Evolutionary conservation across 2,329 filamentous ascomycete genomes (phyloP).

Genomic region (Colletotrichum sp.): DNA sequence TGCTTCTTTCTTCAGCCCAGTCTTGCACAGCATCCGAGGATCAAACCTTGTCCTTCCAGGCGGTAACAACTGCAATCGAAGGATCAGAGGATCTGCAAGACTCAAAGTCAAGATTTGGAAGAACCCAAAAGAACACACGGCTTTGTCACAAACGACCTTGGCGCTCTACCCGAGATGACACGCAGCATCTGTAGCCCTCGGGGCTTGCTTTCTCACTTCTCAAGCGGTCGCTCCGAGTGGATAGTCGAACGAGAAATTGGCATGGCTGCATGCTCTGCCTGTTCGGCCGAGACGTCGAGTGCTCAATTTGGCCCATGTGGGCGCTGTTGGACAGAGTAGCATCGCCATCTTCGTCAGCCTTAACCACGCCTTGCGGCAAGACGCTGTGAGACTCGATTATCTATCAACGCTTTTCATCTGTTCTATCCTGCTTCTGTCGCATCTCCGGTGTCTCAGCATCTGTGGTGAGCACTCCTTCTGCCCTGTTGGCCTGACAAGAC

Average conservation of each 20-base stretch:
- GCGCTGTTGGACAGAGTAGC: background rate
- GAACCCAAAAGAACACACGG: background rate
- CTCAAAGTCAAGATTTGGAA: background rate
- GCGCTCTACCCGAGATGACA: background rate
- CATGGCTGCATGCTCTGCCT: background rate
- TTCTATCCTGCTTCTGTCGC: background rate
- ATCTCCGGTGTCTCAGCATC: constrained; percentile 5
- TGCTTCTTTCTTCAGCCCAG: background rate
- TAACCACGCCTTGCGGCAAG: background rate
- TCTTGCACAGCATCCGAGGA: background rate
- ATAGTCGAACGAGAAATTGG: background rate
- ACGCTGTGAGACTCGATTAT: background rate
- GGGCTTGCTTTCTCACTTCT: constrained; percentile 6
- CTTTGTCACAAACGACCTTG: background rate
- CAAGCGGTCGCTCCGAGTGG: background rate
- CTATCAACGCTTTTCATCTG: background rate
- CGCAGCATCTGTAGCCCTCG: constrained; percentile 7
- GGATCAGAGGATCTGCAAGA: background rate
- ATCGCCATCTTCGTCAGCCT: constrained; percentile 11
- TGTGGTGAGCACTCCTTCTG: background rate
- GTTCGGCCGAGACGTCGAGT: background rate
- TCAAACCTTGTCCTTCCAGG: background rate
- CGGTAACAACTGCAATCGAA: background rate
- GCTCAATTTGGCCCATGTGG: background rate
- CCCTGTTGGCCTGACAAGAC: background rate